These are phyloP conservation scores for Blastobotrys apis DNA, from an alignment of 1,139 yeast genomes.

Conservation along the genomic window DNA sequence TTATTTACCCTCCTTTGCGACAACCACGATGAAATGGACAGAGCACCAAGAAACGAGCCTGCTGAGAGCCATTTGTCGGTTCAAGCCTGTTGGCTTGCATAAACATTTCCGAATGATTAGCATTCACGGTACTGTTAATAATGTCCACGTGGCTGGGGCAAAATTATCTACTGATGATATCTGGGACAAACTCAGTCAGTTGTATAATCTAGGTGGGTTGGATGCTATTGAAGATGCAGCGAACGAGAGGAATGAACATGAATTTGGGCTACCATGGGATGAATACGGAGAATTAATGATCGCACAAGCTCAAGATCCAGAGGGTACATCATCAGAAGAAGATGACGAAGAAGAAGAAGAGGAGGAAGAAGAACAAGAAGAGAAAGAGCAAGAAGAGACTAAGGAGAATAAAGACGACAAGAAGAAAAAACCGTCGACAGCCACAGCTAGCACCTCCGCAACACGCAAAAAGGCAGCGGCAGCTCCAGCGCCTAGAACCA, in stretches of 20 bases:
- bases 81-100: constrained; percentile 60
- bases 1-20: background rate
- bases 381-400: background rate
- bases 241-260: constrained; percentile 25
- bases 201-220: constrained; percentile 54
- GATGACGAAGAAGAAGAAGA: constrained; percentile 8
- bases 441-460: background rate
- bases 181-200: constrained; percentile 51
- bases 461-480: constrained; percentile 11
- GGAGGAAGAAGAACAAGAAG: constrained; percentile 15
- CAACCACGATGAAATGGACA: constrained; percentile 41
- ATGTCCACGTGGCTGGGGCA: constrained; percentile 27
- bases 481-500: constrained; percentile 7
- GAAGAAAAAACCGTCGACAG: constrained; percentile 8
- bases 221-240: constrained; percentile 47
- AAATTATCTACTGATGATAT: constrained; percentile 47
- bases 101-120: constrained; percentile 57
- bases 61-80: constrained; percentile 61
- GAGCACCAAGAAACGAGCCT: constrained; percentile 62
- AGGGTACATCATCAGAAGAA: constrained; percentile 10
- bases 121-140: constrained; percentile 52
- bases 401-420: background rate
- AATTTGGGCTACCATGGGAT: constrained; percentile 44
- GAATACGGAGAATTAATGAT: constrained; percentile 43
- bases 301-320: constrained; percentile 36